Conservation (phyloP, 345 rosid genomes). For the Cochlearia excelsa region DNA sequence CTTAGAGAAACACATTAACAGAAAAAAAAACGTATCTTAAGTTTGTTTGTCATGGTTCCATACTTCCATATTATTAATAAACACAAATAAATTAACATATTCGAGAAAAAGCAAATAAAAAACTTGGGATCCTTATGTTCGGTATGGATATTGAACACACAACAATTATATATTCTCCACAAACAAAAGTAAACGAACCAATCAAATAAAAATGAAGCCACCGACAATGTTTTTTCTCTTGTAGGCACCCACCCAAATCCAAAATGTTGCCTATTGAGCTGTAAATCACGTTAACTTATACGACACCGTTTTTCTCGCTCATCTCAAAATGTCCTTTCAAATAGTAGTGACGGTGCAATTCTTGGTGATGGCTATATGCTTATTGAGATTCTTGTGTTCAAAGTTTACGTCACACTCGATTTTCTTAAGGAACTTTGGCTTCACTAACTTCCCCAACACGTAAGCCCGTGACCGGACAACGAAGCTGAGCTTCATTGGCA, state of each 20-base stretch:
- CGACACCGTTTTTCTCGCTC: slow-evolving; percentile 10
- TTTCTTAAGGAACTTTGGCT: slow-evolving; percentile 69
- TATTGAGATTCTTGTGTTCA: slow-evolving; percentile 62
- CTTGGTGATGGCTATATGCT: slow-evolving; percentile 58
- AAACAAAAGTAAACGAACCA: background rate
- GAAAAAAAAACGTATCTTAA: no score
- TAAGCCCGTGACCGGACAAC: slow-evolving; percentile 68
- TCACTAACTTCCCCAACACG: slow-evolving; percentile 85
- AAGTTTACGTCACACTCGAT: slow-evolving; percentile 61
- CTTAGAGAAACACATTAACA: no score
- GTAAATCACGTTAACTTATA: slow-evolving; percentile 36
- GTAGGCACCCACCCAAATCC: slow-evolving; percentile 35
- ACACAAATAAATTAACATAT: background rate
- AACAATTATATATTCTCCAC: background rate
- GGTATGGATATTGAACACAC: background rate
- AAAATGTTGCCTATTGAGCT: slow-evolving; percentile 51
- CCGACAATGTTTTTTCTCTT: slow-evolving; percentile 26
- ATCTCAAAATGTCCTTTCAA: background rate
- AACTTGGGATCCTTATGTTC: background rate
- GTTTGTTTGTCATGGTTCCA: no score
- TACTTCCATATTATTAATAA: no score
- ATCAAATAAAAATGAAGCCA: slow-evolving; percentile 19
- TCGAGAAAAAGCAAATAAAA: no score
- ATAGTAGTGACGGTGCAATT: slow-evolving; percentile 60
- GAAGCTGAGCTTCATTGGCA: slow-evolving; percentile 58